These are phyloP conservation scores for Leccinum aurantiacum DNA, from an alignment of 768 basidiomycete species.

Conservation along the genomic window DNA sequence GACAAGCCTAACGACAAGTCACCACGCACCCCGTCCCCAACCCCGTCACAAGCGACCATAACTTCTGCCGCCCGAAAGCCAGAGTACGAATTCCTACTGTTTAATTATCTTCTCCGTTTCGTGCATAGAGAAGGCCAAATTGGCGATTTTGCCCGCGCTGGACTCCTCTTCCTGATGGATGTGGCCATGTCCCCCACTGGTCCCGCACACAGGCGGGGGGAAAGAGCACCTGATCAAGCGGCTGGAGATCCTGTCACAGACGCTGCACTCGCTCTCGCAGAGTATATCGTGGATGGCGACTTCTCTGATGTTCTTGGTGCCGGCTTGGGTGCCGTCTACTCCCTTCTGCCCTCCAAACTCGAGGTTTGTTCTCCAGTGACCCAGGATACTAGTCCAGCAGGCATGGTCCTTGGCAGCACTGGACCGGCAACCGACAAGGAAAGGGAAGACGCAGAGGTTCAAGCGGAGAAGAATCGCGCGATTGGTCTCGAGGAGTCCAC, in stretches of 20 bases:
- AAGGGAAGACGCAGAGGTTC: constrained; percentile 52
- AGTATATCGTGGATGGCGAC: constrained; percentile 95
- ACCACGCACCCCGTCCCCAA: constrained; percentile 50
- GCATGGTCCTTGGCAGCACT: constrained; percentile 74
- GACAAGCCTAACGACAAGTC: constrained; percentile 9
- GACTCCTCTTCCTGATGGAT: constrained; percentile 91
- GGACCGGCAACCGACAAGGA: constrained; percentile 55
- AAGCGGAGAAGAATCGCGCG: constrained; percentile 51
- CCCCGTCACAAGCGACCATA: constrained; percentile 58
- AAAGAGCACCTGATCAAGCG: constrained; percentile 20
- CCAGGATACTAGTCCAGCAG: constrained; percentile 41
- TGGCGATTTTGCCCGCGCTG: constrained; percentile 91
- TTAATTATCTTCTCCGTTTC: constrained; percentile 93
- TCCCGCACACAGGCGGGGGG: constrained; percentile 42
- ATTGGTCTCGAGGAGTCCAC: constrained; percentile 78
- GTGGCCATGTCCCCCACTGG: constrained; percentile 88
- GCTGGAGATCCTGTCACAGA: constrained; percentile 71
- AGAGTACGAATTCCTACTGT: constrained; percentile 93
- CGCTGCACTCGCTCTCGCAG: constrained; percentile 83
- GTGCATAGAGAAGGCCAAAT: constrained; percentile 93
- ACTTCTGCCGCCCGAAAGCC: constrained; percentile 62
- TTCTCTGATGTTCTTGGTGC: constrained; percentile 97
- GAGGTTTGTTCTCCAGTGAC: constrained; percentile 54
- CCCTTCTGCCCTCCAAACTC: constrained; percentile 84
- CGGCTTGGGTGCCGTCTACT: constrained; percentile 90